A percentile compares a stretch with the other conserved stretches of the same genome.
phyloP scores from a whole-genome alignment of 768 basidiomycete genomes.

The Lactifluus subvellereus region DNA sequence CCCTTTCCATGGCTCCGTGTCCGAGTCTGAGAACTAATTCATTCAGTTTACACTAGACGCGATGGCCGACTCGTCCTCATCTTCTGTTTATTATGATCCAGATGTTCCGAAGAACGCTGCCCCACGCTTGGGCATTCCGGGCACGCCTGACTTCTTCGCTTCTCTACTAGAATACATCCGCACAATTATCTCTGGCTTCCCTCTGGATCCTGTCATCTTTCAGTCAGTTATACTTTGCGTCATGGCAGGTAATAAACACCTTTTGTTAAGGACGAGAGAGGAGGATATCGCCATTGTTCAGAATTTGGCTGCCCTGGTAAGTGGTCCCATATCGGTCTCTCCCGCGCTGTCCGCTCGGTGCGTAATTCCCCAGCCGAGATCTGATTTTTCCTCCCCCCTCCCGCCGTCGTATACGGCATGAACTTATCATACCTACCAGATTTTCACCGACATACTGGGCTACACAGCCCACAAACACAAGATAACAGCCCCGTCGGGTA shows the following conservation, averaged over 20 bases:
- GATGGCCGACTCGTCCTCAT: constrained; percentile 9
- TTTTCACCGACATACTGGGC: constrained; percentile 54
- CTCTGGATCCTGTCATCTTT: constrained; percentile 56
- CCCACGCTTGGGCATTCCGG: constrained; percentile 14
- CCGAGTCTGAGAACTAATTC: no score
- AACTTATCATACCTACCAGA: constrained; percentile 37
- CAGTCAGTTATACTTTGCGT: constrained; percentile 64
- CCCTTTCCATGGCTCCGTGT: background rate
- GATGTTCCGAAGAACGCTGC: constrained; percentile 1
- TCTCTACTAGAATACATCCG: constrained; percentile 43
- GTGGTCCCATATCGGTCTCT: constrained; percentile 18
- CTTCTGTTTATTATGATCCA: constrained; percentile 1
- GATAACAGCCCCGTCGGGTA: constrained; percentile 31
- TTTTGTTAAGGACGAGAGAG: constrained; percentile 58
- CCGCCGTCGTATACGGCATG: background rate
- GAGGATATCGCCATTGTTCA: constrained; percentile 58
- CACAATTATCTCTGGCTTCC: constrained; percentile 41
- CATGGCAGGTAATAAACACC: constrained; percentile 53
- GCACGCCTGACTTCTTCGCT: constrained; percentile 26
- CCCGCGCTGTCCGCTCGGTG: background rate
- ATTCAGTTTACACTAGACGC: background rate
- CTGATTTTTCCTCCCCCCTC: background rate
- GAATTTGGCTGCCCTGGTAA: constrained; percentile 55
- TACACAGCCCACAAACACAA: constrained; percentile 52
- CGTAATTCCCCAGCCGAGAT: background rate